Base-by-base conservation (phyloP, 169 alveolate genomes). In the Pseudocohnilembus persalinus region DNA sequence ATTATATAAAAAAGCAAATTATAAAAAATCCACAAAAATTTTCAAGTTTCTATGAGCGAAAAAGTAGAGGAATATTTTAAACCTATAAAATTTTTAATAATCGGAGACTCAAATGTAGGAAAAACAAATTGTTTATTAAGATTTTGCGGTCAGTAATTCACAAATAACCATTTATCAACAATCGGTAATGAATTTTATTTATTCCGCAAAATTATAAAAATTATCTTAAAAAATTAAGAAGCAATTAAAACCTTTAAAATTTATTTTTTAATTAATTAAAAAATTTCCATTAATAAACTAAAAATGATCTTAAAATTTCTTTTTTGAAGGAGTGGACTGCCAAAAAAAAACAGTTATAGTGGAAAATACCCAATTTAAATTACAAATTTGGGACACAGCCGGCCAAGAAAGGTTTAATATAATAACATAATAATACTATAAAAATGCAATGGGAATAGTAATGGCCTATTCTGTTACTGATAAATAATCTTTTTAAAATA, bases 61-160 rank as follows among this genome's bases (percentile, higher is more conserved):
- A 49, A 11, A 49, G 26, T 20, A 34, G 81, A 72, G 74, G 89
- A 90, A 34, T 89, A 78, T 68, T 94, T 91, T 77, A 85, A 73
- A 65, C 33, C 88, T 29, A 78, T 95, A n/a, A 95, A 95, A 84
- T 87, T 95, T 29, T 76, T 95, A 28, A 83, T 93, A 72, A 92
- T 95, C 29, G 97, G 97, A 29, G 94, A 94, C 88, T 85, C 95
- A 32, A 90, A 95, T n/a, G 97, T 95, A 0, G 98, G 98, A 6
- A 95, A 95, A 84, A 93, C 97, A 65, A 89, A 95, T 78, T 77
- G 93, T 27, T 90, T 93, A 65, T 89, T 87, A 68, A 68, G 96
- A 31, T 95, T 81, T 81, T 89, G 92, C 33, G 95, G 93, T 34
- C 91, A 94, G 81, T 84, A 82, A 26, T 89, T 94, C 81, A 78